Percentiles rank a stretch among this genome's conserved stretches.
Conservation (phyloP, 371 early-diverging fungal genomes). For the Zychaea mexicana region DNA sequence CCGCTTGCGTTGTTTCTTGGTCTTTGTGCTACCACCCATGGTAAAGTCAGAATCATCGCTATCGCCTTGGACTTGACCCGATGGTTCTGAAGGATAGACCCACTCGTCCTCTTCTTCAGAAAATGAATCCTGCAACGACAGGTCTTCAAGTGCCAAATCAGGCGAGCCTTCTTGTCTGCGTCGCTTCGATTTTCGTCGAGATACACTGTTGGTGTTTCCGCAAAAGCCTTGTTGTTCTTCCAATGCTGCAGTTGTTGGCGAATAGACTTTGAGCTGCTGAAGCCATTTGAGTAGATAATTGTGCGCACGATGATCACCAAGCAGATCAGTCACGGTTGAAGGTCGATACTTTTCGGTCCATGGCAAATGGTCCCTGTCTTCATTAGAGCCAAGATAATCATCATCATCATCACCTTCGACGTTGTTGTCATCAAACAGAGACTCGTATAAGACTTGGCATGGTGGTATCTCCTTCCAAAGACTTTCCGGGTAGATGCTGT, state of each 20-base stretch:
- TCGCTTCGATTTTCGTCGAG: not conserved
- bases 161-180: not conserved
- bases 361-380: not conserved
- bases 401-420: not conserved
- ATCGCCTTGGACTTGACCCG: slow-evolving; percentile 7
- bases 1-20: not conserved
- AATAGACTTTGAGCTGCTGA: slow-evolving; percentile 20
- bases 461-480: not conserved
- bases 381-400: too few relatives aligned
- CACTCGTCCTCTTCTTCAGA: slow-evolving; percentile 4
- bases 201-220: not conserved
- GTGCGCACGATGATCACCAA: slow-evolving; percentile 14
- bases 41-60: slow-evolving; percentile 5
- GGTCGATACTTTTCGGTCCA: slow-evolving; percentile 46
- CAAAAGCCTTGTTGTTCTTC: too few relatives aligned
- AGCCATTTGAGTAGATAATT: slow-evolving; percentile 28
- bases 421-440: not conserved
- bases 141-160: not conserved
- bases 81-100: not conserved
- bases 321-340: slow-evolving; percentile 10
- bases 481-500: not conserved
- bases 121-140: not conserved
- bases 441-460: not conserved
- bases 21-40: not conserved
- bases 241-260: too few relatives aligned